These are phyloP conservation scores for Leptodermis oblonga DNA, from an alignment of 257 asterid genomes.

Conservation along the genomic window DNA sequence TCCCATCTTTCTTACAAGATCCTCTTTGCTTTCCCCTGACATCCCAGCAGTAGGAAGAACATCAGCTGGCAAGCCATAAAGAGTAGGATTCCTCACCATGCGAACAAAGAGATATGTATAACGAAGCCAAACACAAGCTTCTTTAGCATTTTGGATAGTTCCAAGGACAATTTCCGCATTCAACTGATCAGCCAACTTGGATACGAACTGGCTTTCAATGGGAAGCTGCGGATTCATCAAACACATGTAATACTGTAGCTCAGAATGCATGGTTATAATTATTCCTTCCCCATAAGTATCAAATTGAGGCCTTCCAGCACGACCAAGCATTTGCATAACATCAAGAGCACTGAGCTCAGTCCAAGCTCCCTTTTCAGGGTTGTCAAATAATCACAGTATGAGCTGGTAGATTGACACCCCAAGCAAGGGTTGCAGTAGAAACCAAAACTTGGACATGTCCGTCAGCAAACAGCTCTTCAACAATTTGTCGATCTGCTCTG, in stretches of 20 bases:
- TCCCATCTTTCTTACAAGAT: slow-evolving; percentile 5
- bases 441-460: slow-evolving; percentile 42
- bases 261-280: slow-evolving; percentile 36
- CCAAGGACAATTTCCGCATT: slow-evolving; percentile 49
- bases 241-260: slow-evolving; percentile 36
- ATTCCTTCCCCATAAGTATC: slow-evolving; percentile 42
- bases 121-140: slow-evolving; percentile 41
- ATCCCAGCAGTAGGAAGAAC: slow-evolving; percentile 20
- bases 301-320: slow-evolving; percentile 48
- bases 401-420: slow-evolving; percentile 51
- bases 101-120: slow-evolving; percentile 45
- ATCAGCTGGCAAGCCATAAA: slow-evolving; percentile 37
- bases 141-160: slow-evolving; percentile 40
- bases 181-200: slow-evolving; percentile 44
- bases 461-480: slow-evolving; percentile 35
- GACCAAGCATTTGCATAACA: slow-evolving; percentile 53
- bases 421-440: slow-evolving; percentile 44
- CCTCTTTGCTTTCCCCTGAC: slow-evolving; percentile 38
- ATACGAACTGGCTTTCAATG: slow-evolving; percentile 39
- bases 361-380: slow-evolving; percentile 47
- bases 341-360: slow-evolving; percentile 42
- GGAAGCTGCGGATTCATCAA: slow-evolving; percentile 47
- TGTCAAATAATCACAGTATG: slow-evolving; percentile 43
- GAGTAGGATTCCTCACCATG: slow-evolving; percentile 39
- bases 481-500: slow-evolving; percentile 39